A percentile compares a stretch with the other conserved stretches of the same genome.
phyloP scores from a whole-genome alignment of 768 basidiomycete genomes.

The Filobasidium floriforme region DNA sequence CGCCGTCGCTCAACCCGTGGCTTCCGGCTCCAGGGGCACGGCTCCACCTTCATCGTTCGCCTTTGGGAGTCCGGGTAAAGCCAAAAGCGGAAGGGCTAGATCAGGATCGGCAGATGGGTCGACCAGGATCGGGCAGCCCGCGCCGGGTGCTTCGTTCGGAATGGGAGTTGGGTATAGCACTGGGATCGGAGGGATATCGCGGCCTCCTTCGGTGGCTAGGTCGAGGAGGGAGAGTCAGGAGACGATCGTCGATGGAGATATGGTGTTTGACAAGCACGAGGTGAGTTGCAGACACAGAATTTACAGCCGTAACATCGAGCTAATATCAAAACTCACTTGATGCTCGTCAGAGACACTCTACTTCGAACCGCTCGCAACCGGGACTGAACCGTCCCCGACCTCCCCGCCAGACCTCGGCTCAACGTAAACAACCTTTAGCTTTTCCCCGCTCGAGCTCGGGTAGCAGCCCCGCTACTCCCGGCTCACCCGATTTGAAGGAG shows the following conservation, averaged over 20 bases:
- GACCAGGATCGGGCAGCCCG: background rate
- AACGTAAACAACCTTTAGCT: background rate
- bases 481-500: constrained; percentile 2
- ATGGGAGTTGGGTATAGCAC: constrained; percentile 3
- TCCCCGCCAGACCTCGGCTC: background rate
- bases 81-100: background rate
- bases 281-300: background rate
- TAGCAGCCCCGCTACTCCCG: background rate
- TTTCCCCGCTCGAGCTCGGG: background rate
- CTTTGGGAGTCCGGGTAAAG: background rate
- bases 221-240: constrained; percentile 6
- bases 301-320: background rate
- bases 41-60: background rate
- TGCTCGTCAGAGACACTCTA: background rate
- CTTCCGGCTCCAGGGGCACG: background rate
- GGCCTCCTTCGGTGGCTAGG: background rate
- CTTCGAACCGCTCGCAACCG: background rate
- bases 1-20: background rate
- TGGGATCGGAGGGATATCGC: background rate
- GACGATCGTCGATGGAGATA: background rate
- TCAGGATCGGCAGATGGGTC: constrained; percentile 6
- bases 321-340: background rate
- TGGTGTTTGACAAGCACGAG: background rate
- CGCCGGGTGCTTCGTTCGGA: background rate
- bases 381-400: constrained; percentile 1